A percentile compares a stretch with the other conserved stretches of the same genome.
Evolutionary conservation across 257 asterid species (phyloP).

Genomic region (Solanum acaule): DNA sequence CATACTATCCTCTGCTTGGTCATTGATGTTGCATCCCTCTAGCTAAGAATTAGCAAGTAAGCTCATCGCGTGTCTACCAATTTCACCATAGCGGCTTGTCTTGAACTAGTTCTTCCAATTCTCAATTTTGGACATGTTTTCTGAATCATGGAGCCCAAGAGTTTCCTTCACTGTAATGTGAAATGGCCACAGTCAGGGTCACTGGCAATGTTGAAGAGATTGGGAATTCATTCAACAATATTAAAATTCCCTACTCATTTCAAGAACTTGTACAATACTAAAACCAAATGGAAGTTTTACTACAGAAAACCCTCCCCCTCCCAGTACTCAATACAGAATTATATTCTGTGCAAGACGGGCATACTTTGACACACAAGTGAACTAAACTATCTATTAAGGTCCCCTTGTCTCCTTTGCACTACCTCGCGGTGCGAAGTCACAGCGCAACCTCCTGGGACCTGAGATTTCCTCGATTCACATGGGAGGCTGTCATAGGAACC

Average conservation of each 20-base stretch:
- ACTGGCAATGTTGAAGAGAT: neutral
- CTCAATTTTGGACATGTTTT: neutral
- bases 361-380: neutral
- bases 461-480: neutral
- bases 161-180: neutral
- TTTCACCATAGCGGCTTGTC: too few relatives aligned
- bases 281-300: neutral
- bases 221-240: neutral
- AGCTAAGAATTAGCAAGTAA: neutral
- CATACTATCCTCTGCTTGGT: neutral
- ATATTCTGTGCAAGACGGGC: neutral
- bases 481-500: neutral
- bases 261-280: neutral
- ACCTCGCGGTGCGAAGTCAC: neutral
- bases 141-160: neutral
- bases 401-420: neutral
- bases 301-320: neutral
- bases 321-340: neutral
- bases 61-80: neutral
- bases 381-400: neutral
- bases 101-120: neutral
- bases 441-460: neutral
- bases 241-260: neutral
- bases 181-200: neutral
- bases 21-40: neutral